Percentiles rank a stretch among this genome's conserved stretches.
Conservation (phyloP, 768 basidiomycete genomes). For the Tylopilus sp. region DNA sequence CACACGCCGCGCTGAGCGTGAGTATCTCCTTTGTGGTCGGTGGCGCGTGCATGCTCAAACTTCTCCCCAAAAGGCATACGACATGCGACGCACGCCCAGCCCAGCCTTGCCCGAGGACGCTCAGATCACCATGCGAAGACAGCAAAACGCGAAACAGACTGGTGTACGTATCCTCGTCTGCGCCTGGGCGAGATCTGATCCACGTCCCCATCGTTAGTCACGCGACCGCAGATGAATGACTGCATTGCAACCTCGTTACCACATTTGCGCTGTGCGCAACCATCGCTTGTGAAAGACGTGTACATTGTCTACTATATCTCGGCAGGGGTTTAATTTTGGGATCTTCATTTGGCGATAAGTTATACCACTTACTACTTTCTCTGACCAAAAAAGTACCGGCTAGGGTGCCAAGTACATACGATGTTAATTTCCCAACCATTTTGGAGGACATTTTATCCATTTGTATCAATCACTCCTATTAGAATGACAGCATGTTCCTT, state of each 20-base stretch:
- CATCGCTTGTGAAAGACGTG: constrained; percentile 15
- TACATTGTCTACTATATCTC: constrained; percentile 21
- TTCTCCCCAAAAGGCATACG: constrained; percentile 21
- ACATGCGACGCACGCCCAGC: constrained; percentile 31
- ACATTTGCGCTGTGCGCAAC: constrained; percentile 22
- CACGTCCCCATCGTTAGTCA: constrained; percentile 20
- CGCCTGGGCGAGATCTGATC: constrained; percentile 5
- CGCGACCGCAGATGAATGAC: constrained; percentile 30
- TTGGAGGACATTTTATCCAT: constrained; percentile 3
- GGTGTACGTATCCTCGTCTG: constrained; percentile 12
- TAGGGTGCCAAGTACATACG: constrained; percentile 11
- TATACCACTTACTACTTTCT: constrained; percentile 22
- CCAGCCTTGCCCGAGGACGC: constrained; percentile 30
- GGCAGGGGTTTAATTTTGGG: constrained; percentile 20
- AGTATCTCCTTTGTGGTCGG: constrained; percentile 3
- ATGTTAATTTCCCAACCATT: constrained; percentile 13
- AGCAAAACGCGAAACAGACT: constrained; percentile 22
- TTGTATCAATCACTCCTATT: constrained; percentile 14
- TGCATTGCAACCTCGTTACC: constrained; percentile 5
- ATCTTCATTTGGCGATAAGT: constrained; percentile 23
- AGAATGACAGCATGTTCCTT: constrained; percentile 7
- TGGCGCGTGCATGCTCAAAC: constrained; percentile 3
- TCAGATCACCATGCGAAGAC: constrained; percentile 33
- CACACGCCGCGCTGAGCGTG: constrained; percentile 26
- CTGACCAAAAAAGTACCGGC: constrained; percentile 24